Base-by-base conservation (phyloP, 306 rosid species). In the Begonia loranthoides region DNA sequence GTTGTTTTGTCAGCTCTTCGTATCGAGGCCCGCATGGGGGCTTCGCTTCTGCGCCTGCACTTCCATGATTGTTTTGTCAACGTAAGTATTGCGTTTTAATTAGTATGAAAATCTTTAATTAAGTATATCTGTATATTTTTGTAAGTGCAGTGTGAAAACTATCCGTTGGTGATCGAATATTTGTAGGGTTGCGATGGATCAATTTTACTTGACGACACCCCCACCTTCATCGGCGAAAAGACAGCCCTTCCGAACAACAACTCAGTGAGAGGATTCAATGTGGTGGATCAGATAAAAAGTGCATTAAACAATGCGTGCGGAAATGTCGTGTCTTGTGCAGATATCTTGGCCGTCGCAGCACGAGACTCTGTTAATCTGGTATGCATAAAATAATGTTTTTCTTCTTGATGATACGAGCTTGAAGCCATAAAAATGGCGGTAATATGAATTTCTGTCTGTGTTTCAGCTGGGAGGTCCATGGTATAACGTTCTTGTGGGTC, bases 141-240 rank as follows among this genome's bases (percentile, higher is more conserved):
- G 8, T 15, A 38, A 52, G 45, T 43, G 4, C 36, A 5, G 36
- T 28, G 3, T 28, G 36, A 28, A 2, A 28, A 19, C 22, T 19
- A 19, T 19, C 22, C 22, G 22, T 19, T 19, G 22, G 3, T 19
- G 22, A 19, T 19, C 22, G 22, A 19, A 28, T 28, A 28, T 4
- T 4, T 28, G 7, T 49, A 82, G 83, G 86, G 92, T 2, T 82
- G 92, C n/a, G 92, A 78, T 68, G 92, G 80, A 51, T 82, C 92
- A 6, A 10, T 78, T 62, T 52, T 82, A 49, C 67, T 78, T 1
- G 80, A 82, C 33, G 86, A 78, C 28, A 70, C 71, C 0, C 49
- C 53, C 5, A 60, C 17, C 52, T 70, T 82, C 51, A 64, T 22
- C 0, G 80, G 92, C 3, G 92, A 82, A 67, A 78, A 82, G 69